Conservation (phyloP, 495 filamentous ascomycete species). For the Hypoxylon cercidicola region DNA sequence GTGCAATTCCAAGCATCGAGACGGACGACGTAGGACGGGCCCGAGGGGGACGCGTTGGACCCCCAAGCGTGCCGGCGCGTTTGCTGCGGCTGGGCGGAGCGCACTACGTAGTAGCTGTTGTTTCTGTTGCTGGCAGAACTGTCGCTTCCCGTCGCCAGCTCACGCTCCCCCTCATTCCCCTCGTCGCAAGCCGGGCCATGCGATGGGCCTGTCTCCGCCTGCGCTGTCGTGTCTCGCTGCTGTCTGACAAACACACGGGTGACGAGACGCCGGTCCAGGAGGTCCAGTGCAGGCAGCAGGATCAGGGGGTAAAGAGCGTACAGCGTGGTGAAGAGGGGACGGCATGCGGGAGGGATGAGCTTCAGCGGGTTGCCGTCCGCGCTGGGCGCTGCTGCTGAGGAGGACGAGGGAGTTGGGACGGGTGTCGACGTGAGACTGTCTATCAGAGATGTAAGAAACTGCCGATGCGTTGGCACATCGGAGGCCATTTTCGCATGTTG, state of each 20-base stretch:
- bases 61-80: conserved; percentile 38
- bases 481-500: conserved; percentile 16
- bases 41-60: conserved; percentile 30
- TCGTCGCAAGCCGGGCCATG: neutral
- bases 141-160: conserved; percentile 15
- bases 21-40: conserved; percentile 72
- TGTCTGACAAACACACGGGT: conserved; percentile 49
- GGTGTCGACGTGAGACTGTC: conserved; percentile 54
- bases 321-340: conserved; percentile 65
- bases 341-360: conserved; percentile 48
- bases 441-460: conserved; percentile 58
- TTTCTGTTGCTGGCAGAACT: conserved; percentile 11
- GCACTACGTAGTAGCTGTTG: conserved; percentile 51
- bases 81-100: conserved; percentile 47
- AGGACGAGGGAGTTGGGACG: conserved; percentile 16
- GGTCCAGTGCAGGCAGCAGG: conserved; percentile 79
- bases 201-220: neutral
- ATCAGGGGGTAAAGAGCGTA: conserved; percentile 71
- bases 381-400: conserved; percentile 1
- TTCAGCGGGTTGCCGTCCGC: conserved; percentile 51
- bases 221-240: neutral
- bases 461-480: conserved; percentile 50
- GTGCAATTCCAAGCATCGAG: conserved; percentile 87
- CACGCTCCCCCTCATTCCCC: conserved; percentile 1
- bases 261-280: conserved; percentile 79